Percentiles rank a stretch among this genome's conserved stretches.
phyloP scores from a whole-genome alignment of 78 protist genomes.

The Anaeramoeba flamelloides region DNA sequence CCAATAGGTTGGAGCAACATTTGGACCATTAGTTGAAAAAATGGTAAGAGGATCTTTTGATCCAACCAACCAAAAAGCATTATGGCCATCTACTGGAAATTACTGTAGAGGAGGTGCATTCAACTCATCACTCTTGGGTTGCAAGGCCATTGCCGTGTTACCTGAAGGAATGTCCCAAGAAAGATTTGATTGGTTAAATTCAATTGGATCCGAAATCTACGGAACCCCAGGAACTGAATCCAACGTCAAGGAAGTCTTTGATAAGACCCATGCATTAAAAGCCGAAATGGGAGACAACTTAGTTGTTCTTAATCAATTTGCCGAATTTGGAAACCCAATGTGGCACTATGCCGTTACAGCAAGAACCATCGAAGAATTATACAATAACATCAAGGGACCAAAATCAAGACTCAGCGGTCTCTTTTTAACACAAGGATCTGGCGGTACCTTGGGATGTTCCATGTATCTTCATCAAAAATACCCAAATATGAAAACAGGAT shows the following conservation, averaged over 20 bases:
- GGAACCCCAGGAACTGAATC: conserved; percentile 32
- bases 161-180: conserved; percentile 37
- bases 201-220: conserved; percentile 22
- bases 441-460: conserved; percentile 28
- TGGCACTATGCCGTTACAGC: conserved; percentile 27
- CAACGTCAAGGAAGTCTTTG: conserved; percentile 36
- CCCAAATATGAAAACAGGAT: conserved; percentile 10
- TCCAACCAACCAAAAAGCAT: conserved; percentile 12
- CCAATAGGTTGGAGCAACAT: conserved; percentile 15
- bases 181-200: conserved; percentile 25
- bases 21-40: conserved; percentile 15
- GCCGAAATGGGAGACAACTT: background rate
- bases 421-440: conserved; percentile 20
- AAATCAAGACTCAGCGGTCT: conserved; percentile 4
- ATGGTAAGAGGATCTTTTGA: conserved; percentile 18
- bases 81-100: conserved; percentile 40
- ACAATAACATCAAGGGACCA: background rate
- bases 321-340: conserved; percentile 12
- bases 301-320: conserved; percentile 27
- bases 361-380: conserved; percentile 16
- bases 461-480: conserved; percentile 17
- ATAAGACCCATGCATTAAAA: conserved; percentile 18
- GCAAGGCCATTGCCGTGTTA: conserved; percentile 27
- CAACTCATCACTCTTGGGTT: conserved; percentile 18
- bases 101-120: conserved; percentile 37